Conservation (phyloP, 768 basidiomycete genomes). For the Panaeolus cyanescens region DNA sequence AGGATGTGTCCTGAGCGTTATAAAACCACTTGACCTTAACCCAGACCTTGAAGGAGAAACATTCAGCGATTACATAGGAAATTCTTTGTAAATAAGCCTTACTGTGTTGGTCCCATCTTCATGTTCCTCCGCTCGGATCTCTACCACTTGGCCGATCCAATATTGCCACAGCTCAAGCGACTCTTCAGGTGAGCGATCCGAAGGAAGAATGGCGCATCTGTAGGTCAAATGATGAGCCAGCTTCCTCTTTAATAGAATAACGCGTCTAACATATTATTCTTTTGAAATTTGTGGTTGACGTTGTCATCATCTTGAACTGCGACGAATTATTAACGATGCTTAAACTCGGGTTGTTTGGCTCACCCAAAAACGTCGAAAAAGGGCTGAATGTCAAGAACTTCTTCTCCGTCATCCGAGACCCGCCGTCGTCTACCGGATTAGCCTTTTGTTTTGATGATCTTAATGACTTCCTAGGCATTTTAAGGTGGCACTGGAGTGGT, state of each 20-base stretch:
- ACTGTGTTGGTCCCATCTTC: slow-evolving; percentile 31
- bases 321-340: not conserved
- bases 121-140: slow-evolving; percentile 38
- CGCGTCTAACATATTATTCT: slow-evolving; percentile 36
- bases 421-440: not conserved
- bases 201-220: slow-evolving; percentile 40
- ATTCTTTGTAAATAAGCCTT: slow-evolving; percentile 4
- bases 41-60: slow-evolving; percentile 49
- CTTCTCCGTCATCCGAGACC: not conserved
- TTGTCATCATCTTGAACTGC: slow-evolving; percentile 33
- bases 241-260: not conserved
- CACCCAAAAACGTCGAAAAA: slow-evolving; percentile 1
- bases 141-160: slow-evolving; percentile 53
- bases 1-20: slow-evolving; percentile 45
- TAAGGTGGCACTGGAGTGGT: not conserved
- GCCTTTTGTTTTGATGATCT: not conserved
- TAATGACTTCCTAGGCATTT: not conserved
- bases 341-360: not conserved
- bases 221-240: not conserved
- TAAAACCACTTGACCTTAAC: slow-evolving; percentile 58
- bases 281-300: slow-evolving; percentile 27
- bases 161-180: slow-evolving; percentile 36
- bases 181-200: slow-evolving; percentile 23
- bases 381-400: not conserved
- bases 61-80: not conserved